phyloP scores from a whole-genome alignment of 108 stramenopile species.

The Fragilaria radians region DNA sequence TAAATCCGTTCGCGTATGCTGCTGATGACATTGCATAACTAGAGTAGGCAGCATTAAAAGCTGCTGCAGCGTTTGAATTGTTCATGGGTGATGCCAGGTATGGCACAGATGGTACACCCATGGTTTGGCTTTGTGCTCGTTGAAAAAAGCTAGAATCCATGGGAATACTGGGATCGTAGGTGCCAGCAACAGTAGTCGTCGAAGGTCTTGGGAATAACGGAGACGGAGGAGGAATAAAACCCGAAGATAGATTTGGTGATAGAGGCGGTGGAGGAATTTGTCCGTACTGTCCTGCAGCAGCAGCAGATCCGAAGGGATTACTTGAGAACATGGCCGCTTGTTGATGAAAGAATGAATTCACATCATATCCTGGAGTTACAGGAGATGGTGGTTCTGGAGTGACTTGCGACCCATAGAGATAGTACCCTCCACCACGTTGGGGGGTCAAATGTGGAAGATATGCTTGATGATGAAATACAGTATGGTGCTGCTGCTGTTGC shows the following conservation, averaged over 20 bases:
- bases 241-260: slow-evolving; percentile 1
- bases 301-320: slow-evolving; percentile 11
- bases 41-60: not conserved
- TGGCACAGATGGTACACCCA: not conserved
- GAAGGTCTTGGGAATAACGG: slow-evolving; percentile 43
- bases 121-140: not conserved
- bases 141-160: not conserved
- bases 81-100: not conserved
- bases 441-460: slow-evolving; percentile 23
- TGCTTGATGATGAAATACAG: slow-evolving; percentile 17
- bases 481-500: no score
- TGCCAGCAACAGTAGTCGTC: slow-evolving; percentile 1
- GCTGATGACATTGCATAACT: not conserved
- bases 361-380: slow-evolving; percentile 15
- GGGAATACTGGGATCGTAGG: not conserved
- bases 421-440: slow-evolving; percentile 21
- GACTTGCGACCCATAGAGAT: slow-evolving; percentile 19
- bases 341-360: slow-evolving; percentile 23
- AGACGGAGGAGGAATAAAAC: slow-evolving; percentile 30
- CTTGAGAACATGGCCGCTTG: slow-evolving; percentile 5
- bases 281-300: slow-evolving; percentile 4
- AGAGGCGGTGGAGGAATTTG: slow-evolving; percentile 1
- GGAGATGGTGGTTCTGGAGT: slow-evolving; percentile 38
- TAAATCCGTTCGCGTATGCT: not conserved
- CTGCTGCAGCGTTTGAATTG: not conserved